phyloP scores from a whole-genome alignment of 495 filamentous ascomycete species.

The Melanomma pulvis-pyrius region DNA sequence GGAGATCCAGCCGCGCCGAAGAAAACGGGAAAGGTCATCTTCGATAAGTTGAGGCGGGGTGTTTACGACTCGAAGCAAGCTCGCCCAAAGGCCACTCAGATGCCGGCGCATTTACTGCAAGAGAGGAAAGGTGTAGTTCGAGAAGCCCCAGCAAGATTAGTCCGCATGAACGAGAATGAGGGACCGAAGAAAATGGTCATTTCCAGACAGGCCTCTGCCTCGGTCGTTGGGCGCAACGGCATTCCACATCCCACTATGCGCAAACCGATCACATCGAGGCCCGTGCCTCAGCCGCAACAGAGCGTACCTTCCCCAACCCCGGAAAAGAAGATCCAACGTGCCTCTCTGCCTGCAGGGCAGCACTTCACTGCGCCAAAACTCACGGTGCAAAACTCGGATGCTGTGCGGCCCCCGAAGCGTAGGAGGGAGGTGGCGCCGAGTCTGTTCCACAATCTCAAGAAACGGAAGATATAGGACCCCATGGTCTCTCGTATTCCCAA shows the following conservation, averaged over 20 bases:
- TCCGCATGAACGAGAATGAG: constrained; percentile 19
- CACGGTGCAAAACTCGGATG: not conserved
- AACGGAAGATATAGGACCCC: not conserved
- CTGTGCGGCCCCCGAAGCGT: not conserved
- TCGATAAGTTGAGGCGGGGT: constrained; percentile 28
- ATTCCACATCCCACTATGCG: not conserved
- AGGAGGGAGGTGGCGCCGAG: constrained; percentile 3
- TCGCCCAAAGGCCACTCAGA: constrained; percentile 19
- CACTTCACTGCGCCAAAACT: constrained; percentile 24
- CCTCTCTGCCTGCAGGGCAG: constrained; percentile 12
- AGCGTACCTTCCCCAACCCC: not conserved
- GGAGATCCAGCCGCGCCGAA: constrained; percentile 5
- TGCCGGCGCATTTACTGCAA: constrained; percentile 25
- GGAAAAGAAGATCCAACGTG: not conserved
- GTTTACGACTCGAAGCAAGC: constrained; percentile 26
- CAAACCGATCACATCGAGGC: not conserved
- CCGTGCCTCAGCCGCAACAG: not conserved
- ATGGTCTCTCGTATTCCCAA: too few relatives aligned
- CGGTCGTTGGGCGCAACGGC: not conserved
- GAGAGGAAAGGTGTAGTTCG: constrained; percentile 17
- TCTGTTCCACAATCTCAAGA: constrained; percentile 3
- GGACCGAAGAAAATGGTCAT: constrained; percentile 5
- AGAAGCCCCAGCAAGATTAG: constrained; percentile 14
- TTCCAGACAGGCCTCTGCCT: constrained; percentile 9
- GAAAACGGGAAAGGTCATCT: constrained; percentile 25